Conservation (phyloP, 768 basidiomycete genomes). For the Pilatotrama ljubarskyi region DNA sequence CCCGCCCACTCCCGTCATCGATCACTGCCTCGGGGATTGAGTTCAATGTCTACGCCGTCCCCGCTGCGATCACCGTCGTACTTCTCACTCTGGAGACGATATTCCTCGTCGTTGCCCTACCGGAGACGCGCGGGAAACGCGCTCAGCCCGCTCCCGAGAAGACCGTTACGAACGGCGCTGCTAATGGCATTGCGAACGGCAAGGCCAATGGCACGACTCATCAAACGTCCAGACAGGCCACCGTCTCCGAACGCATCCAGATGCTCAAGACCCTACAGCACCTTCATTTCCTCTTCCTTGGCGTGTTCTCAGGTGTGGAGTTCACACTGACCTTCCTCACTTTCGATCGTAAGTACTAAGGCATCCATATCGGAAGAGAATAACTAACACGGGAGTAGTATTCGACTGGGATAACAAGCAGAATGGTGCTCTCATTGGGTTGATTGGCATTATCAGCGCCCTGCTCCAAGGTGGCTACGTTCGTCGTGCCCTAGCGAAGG, state of each 20-base stretch:
- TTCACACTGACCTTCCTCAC: slow-evolving; percentile 96
- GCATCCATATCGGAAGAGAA: too few species aligned
- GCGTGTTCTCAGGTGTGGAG: slow-evolving; percentile 92
- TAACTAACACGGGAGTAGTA: slow-evolving; percentile 46
- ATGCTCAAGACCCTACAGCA: slow-evolving; percentile 60
- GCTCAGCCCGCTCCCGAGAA: slow-evolving; percentile 21
- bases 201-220: slow-evolving; percentile 22
- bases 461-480: slow-evolving; percentile 94
- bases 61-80: slow-evolving; percentile 81
- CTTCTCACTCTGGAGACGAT: slow-evolving; percentile 78
- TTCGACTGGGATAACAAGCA: slow-evolving; percentile 89
- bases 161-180: slow-evolving; percentile 26
- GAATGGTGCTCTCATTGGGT: slow-evolving; percentile 81
- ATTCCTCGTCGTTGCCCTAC: slow-evolving; percentile 73
- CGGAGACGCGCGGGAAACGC: slow-evolving; percentile 75
- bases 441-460: slow-evolving; percentile 89
- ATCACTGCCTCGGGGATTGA: slow-evolving; percentile 54
- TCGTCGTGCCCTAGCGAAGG: slow-evolving; percentile 70
- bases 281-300: slow-evolving; percentile 84
- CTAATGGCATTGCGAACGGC: slow-evolving; percentile 21
- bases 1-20: slow-evolving; percentile 69
- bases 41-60: slow-evolving; percentile 87
- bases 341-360: slow-evolving; percentile 81
- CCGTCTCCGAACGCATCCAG: slow-evolving; percentile 50
- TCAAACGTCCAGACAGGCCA: slow-evolving; percentile 17